Evolutionary conservation across 352 stramenopile species (phyloP), one percentile per base, ranked within the genome.

Genomic region (Pythium guiyangense): DNA sequence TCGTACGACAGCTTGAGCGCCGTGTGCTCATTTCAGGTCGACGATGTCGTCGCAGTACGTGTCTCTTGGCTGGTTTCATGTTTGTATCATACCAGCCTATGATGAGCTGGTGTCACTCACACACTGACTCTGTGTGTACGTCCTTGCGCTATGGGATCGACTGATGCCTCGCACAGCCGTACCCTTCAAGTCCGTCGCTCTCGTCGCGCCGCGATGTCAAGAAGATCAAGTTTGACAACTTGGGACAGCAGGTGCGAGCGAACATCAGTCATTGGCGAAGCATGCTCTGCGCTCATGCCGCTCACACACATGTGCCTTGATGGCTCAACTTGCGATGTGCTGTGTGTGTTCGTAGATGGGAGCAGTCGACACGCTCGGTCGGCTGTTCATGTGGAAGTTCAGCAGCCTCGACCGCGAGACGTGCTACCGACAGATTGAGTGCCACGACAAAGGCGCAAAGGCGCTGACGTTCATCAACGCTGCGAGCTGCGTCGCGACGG

Each of bases 321-420:
- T 54, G 12, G 27, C 26, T 14, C 47, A 27, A 44, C 39, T 44
- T 12, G 14, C 6, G 25, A 5, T 15, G 1, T 45, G 35, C 15
- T 40, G 22, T 55, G 20, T 39, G 29, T 34, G 4, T 52, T 50
- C 17, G 39, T 54, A 95, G 84, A 83, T 95, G 71, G 84, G 82
- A 17, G 82, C 78, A 31, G 84, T 92, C 8, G 82, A 94, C 67
- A 84, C 66, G 2, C 50, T 77, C 12, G 86, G 86, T 0, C 72
- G 74, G 8, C 67, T 95, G 49, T 86, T 78, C 49, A 62, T 93
- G 62, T 95, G 86, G 86, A 92, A 94, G 52, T 93, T 93, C 60
- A 67, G 69, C 14, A 87, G 82, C 29, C 54, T 90, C 43, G 83
- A 91, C 52, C 79, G 75, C 35, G 68, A 69, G 34, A 61, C 70